Evolutionary conservation across 2,329 filamentous ascomycete genomes (phyloP).

Genomic region (Verruconis gallopava): DNA sequence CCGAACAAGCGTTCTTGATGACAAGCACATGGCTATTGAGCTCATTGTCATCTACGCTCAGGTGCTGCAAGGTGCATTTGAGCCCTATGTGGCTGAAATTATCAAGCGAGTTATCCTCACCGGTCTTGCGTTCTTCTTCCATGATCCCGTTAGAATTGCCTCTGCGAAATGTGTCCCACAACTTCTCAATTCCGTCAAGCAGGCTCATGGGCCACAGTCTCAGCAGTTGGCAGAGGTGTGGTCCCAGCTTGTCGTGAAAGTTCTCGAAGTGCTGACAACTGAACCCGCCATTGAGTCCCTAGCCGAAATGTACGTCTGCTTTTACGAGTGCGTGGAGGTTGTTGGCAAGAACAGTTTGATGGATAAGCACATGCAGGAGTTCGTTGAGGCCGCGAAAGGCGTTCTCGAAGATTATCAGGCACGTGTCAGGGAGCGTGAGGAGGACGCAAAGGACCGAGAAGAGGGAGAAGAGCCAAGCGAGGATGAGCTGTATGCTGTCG

Average conservation of each 20-base stretch:
- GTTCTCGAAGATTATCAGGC: conserved; percentile 87
- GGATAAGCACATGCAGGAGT: conserved; percentile 65
- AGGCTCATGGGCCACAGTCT: conserved; percentile 70
- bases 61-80: conserved; percentile 84
- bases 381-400: conserved; percentile 74
- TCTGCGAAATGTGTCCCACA: conserved; percentile 91
- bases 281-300: conserved; percentile 94
- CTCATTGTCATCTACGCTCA: conserved; percentile 94
- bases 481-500: conserved; percentile 78
- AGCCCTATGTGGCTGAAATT: conserved; percentile 80
- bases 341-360: conserved; percentile 75
- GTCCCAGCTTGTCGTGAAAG: conserved; percentile 73
- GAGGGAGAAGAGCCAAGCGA: conserved; percentile 85
- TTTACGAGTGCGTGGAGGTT: conserved; percentile 95
- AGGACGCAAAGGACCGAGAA: conserved; percentile 71
- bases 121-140: conserved; percentile 95
- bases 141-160: conserved; percentile 89
- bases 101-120: conserved; percentile 95
- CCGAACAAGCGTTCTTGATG: conserved; percentile 89
- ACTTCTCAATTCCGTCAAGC: conserved; percentile 86
- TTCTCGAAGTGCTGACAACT: conserved; percentile 83
- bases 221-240: conserved; percentile 71
- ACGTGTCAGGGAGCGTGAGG: conserved; percentile 68
- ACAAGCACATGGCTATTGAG: conserved; percentile 99
- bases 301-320: conserved; percentile 99